Evolutionary conservation across 2,329 filamentous ascomycete genomes (phyloP).

Genomic region (Trichoderma asperellum): DNA sequence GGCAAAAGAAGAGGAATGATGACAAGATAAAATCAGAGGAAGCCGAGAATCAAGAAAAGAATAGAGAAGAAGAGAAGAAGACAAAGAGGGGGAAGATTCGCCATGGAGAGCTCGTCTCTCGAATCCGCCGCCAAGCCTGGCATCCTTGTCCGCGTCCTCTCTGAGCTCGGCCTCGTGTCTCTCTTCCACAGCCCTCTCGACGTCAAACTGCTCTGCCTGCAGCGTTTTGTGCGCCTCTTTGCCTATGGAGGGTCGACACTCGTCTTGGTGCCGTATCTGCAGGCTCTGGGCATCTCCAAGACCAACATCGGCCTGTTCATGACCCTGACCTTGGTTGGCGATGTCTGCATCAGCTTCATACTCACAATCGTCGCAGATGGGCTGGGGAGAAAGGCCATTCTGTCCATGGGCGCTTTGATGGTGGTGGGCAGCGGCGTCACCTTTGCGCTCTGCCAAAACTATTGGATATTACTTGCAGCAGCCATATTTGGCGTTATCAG

Average conservation of each 20-base stretch:
- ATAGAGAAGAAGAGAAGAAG: neutral
- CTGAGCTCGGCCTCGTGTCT: conserved; percentile 38
- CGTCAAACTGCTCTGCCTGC: conserved; percentile 60
- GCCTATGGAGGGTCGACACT: conserved; percentile 65
- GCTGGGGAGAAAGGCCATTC: conserved; percentile 57
- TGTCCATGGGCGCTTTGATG: conserved; percentile 57
- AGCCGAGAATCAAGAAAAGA: neutral
- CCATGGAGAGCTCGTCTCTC: conserved; percentile 10
- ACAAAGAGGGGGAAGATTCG: neutral
- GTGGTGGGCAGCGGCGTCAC: conserved; percentile 60
- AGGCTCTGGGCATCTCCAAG: conserved; percentile 54
- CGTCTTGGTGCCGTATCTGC: conserved; percentile 61
- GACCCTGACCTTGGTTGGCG: conserved; percentile 65
- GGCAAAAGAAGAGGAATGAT: neutral
- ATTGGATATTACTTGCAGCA: conserved; percentile 61
- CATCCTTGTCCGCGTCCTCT: conserved; percentile 24
- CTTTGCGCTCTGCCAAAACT: conserved; percentile 58
- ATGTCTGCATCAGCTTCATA: conserved; percentile 61
- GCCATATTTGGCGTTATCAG: conserved; percentile 66
- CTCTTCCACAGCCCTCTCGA: conserved; percentile 44
- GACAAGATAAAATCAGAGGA: neutral
- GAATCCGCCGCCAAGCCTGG: neutral
- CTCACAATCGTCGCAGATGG: conserved; percentile 63
- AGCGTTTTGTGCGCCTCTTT: conserved; percentile 65
- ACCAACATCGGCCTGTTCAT: conserved; percentile 64